Percentiles rank a stretch among this genome's conserved stretches.
Evolutionary conservation across 2,329 filamentous ascomycete species (phyloP).

Genomic region (Colletotrichum tamarilloi): DNA sequence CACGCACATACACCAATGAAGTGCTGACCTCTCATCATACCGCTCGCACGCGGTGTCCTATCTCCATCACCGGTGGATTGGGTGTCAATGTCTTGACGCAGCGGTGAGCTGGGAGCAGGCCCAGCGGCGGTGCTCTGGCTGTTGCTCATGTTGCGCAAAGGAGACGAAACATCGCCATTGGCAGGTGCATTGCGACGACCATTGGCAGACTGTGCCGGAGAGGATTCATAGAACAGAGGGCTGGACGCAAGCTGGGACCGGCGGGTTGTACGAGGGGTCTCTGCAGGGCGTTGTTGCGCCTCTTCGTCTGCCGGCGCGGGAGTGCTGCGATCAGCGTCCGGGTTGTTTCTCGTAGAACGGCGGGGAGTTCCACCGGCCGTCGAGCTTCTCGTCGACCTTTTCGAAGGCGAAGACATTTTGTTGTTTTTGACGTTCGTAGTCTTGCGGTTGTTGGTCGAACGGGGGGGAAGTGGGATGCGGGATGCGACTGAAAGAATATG

Average conservation of each 20-base stretch:
- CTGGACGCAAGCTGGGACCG: constrained; percentile 75
- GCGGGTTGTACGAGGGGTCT: constrained; percentile 59
- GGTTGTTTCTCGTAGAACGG: constrained; percentile 43
- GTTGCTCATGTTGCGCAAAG: constrained; percentile 67
- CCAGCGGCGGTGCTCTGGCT: constrained; percentile 61
- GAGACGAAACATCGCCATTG: constrained; percentile 60
- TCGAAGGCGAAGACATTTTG: constrained; percentile 56
- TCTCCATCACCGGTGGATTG: constrained; percentile 66
- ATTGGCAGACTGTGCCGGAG: constrained; percentile 47
- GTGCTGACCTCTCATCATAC: constrained; percentile 70
- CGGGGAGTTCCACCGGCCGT: constrained; percentile 56
- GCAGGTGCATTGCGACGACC: constrained; percentile 43
- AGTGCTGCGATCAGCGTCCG: constrained; percentile 55
- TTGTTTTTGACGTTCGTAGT: neutral
- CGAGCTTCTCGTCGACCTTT: constrained; percentile 63
- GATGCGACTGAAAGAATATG: constrained; percentile 38
- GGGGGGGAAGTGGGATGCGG: constrained; percentile 37
- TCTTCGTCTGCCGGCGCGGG: constrained; percentile 45
- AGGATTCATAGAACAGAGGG: constrained; percentile 79
- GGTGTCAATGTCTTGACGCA: constrained; percentile 69
- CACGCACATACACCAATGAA: neutral
- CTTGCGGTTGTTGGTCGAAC: constrained; percentile 20
- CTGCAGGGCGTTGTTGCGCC: constrained; percentile 34
- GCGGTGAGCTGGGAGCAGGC: constrained; percentile 66
- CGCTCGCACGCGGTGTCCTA: constrained; percentile 77